These are phyloP conservation scores for Dendrobium chrysotoxum DNA, from an alignment of 106 monocot species.

Conservation along the genomic window DNA sequence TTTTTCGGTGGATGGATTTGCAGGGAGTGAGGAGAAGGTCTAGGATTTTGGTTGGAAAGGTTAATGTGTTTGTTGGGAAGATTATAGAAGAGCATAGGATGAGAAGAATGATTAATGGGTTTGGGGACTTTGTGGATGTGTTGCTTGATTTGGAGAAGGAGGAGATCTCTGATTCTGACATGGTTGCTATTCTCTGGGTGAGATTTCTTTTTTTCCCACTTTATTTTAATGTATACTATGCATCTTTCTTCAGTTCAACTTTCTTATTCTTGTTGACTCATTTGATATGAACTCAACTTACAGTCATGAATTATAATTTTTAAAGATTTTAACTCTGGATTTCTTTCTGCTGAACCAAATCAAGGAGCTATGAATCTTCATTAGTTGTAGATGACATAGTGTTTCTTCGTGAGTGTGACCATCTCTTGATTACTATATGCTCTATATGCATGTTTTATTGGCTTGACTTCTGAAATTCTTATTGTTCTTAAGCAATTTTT, in stretches of 20 bases:
- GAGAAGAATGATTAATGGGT: slow-evolving; percentile 7
- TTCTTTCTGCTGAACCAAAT: too few species aligned
- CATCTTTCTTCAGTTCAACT: not conserved
- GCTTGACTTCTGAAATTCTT: too few species aligned
- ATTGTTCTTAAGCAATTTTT: too few species aligned
- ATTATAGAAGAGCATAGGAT: slow-evolving; percentile 57
- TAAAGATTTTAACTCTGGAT: too few species aligned
- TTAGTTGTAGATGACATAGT: too few species aligned
- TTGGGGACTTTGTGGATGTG: slow-evolving; percentile 41
- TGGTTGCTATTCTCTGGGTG: slow-evolving; percentile 64
- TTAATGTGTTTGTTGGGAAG: slow-evolving; percentile 41
- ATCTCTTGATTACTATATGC: too few species aligned
- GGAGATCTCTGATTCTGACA: slow-evolving; percentile 41
- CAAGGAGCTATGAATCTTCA: too few species aligned
- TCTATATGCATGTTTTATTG: too few species aligned
- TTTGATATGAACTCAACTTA: too few species aligned
- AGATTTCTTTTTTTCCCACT: not conserved
- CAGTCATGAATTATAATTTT: too few species aligned
- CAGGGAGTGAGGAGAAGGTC: slow-evolving; percentile 64
- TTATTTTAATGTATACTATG: not conserved
- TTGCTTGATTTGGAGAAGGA: slow-evolving; percentile 31
- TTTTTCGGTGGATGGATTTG: slow-evolving; percentile 47
- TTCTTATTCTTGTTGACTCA: too few species aligned
- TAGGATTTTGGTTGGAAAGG: slow-evolving; percentile 23
- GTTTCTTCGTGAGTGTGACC: too few species aligned